A percentile compares a stretch with the other conserved stretches of the same genome.
phyloP scores from a whole-genome alignment of 495 filamentous ascomycete genomes.

The Tuber calosporum region DNA sequence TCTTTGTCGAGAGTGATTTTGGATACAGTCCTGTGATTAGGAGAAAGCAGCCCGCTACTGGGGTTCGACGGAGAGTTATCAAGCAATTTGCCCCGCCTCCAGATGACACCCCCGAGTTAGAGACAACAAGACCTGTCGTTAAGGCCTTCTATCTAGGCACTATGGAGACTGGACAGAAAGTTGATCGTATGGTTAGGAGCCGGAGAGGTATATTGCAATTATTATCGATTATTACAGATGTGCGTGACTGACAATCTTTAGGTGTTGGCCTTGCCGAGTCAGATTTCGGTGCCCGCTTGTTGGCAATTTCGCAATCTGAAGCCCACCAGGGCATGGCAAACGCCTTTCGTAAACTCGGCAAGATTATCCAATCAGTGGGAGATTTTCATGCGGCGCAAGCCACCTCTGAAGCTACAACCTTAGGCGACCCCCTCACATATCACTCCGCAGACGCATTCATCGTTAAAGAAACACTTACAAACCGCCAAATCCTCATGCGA shows the following conservation, averaged over 20 bases:
- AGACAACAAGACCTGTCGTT: conserved; percentile 78
- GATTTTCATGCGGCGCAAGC: conserved; percentile 97
- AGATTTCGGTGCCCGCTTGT: conserved; percentile 84
- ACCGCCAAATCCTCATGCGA: conserved; percentile 94
- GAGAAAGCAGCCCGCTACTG: conserved; percentile 94
- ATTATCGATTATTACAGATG: not conserved
- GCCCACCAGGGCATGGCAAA: conserved; percentile 76
- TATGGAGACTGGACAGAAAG: conserved; percentile 92
- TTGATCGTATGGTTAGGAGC: conserved; percentile 86
- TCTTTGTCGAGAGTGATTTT: conserved; percentile 97
- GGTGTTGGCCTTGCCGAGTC: conserved; percentile 87
- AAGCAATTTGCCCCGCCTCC: conserved; percentile 98
- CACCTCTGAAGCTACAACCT: conserved; percentile 89
- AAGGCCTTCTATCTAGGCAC: conserved; percentile 93
- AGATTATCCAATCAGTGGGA: conserved; percentile 81
- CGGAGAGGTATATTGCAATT: conserved; percentile 62
- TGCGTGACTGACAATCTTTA: conserved; percentile 42
- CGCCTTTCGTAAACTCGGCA: conserved; percentile 92
- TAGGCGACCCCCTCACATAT: conserved; percentile 89
- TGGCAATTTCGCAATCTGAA: conserved; percentile 77
- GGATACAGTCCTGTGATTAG: conserved; percentile 93
- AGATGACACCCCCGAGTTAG: conserved; percentile 92
- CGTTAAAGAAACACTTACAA: conserved; percentile 97
- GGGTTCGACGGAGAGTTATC: conserved; percentile 84
- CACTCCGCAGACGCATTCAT: conserved; percentile 95